phyloP scores from a whole-genome alignment of 1,139 yeast genomes.

The Suhomyces bolitotheri region DNA sequence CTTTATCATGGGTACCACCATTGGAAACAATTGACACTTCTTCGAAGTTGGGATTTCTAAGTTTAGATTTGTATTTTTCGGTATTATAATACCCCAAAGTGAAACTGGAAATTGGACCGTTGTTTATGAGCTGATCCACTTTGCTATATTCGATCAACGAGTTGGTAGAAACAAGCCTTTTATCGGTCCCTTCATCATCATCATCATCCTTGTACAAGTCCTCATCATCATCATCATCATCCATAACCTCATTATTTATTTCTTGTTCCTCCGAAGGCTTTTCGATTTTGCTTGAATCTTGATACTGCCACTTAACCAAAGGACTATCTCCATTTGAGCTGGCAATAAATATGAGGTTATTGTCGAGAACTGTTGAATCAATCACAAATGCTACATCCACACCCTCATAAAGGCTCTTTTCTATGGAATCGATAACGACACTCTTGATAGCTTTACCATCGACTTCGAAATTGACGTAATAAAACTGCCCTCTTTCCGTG shows the following conservation, averaged over 20 bases:
- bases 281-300: conserved; percentile 14
- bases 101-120: conserved; percentile 76
- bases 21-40: conserved; percentile 71
- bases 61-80: conserved; percentile 56
- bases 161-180: conserved; percentile 26
- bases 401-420: conserved; percentile 20
- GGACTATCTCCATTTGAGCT: conserved; percentile 39
- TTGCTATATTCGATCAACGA: conserved; percentile 40
- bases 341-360: conserved; percentile 38
- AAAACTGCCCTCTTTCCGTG: conserved; percentile 52
- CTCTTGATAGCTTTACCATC: conserved; percentile 49
- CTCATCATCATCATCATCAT: conserved; percentile 5
- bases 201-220: conserved; percentile 19
- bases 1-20: conserved; percentile 61
- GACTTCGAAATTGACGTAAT: conserved; percentile 51
- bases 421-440: conserved; percentile 32
- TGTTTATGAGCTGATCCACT: conserved; percentile 59
- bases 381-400: conserved; percentile 34
- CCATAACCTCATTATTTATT: conserved; percentile 4
- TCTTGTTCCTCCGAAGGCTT: conserved; percentile 4
- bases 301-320: conserved; percentile 34
- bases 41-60: conserved; percentile 64
- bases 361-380: conserved; percentile 35
- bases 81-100: conserved; percentile 64
- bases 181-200: conserved; percentile 28